Evolutionary conservation across 345 rosid genomes (phyloP), one percentile per base, ranked within the genome.

Genomic region (Orychophragmus violaceus): DNA sequence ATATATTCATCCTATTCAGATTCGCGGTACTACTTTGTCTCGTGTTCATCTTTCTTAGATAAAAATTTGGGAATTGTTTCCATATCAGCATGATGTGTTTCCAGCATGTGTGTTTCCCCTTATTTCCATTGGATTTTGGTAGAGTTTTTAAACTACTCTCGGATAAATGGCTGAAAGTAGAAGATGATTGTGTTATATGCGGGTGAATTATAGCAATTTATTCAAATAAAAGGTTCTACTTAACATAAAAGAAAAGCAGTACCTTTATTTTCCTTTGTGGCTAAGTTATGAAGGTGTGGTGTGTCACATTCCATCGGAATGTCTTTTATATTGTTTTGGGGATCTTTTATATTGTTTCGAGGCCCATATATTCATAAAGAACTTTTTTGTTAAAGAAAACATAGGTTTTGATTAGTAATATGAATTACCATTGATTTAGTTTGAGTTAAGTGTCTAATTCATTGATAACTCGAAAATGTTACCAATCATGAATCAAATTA

Each of bases 241-340:
- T 13, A 55, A 27, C 62, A 27, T 39, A 16, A 44, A 46, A 56
- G 23, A 29, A 68, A 19, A 42, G 62, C 55, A 53, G 23, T 53
- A 36, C 16, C 48, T 44, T 62, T 70, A 13, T 30, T 42, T 70
- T 62, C 64, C 75, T 71, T 71, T 71, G 75, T 13, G 64, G 50
- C 64, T 71, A 71, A 63, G 75, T 71, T 71, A 70, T 32, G 54
- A 33, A 28, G 62, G 64, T 70, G 69, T 30, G 62, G 63, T 62
- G 63, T 62, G 75, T 62, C 69, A 71, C 75, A 62, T 63, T 71
- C 64, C 58, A 62, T 53, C n/a, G 32, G 69, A 25, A 35, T 71
- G 58, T 55, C 69, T 71, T 71, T 71, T 71, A 62, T 45, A 45
- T 55, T 48, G 58, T 63, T 62, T 46, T 51, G 51, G 55, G 69